Evolutionary conservation across 1,284 basidiomycete species (phyloP), one percentile per base, ranked within the genome.

Genomic region (Cutaneotrichosporon dermatis): DNA sequence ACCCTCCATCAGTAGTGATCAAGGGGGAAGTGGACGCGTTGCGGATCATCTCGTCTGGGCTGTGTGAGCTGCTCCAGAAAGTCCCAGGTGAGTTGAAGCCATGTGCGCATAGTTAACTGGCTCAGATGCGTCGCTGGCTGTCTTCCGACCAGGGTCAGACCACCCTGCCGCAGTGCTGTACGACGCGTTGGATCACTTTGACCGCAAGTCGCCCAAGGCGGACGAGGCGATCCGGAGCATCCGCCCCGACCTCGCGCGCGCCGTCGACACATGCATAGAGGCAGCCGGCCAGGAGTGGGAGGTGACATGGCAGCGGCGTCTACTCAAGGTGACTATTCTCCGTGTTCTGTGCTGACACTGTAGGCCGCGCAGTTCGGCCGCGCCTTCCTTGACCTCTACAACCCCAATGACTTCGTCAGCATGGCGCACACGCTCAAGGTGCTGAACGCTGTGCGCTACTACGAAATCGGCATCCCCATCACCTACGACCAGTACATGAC

Each of bases 341-440:
- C 37, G 46, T 5, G 34, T 33, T 36, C 53, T 25, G 25, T 3
- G 52, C 48, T 57, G 25, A 43, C 39, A 12, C 4, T 8, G 2
- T 63, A 93, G 90, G 92, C 94, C 11, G 95, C 95, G 0, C 91
- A 92, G 70, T 97, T 96, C 68, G 96, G 96, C 1, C 86, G 93
- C 61, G 88, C 90, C 1, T 99, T 94, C 74, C 79, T 99, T 63
- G 95, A 98, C 73, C 81, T 92, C 36, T 90, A 93, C 76, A 90
- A 98, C 74, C 88, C 94, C 0, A 87, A 86, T 1, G 88, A 92
- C 70, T 94, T 96, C 69, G 85, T 99, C 42, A 83, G 85, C 43
- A 94, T 95, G 88, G 91, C 92, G 0, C 88, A 93, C 73, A 87
- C 86, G 0, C 82, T 99, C 44, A 92, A 95, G 71, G 93, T 99